phyloP scores from a whole-genome alignment of 1,284 basidiomycete species.

The Rhodofomes roseus region DNA sequence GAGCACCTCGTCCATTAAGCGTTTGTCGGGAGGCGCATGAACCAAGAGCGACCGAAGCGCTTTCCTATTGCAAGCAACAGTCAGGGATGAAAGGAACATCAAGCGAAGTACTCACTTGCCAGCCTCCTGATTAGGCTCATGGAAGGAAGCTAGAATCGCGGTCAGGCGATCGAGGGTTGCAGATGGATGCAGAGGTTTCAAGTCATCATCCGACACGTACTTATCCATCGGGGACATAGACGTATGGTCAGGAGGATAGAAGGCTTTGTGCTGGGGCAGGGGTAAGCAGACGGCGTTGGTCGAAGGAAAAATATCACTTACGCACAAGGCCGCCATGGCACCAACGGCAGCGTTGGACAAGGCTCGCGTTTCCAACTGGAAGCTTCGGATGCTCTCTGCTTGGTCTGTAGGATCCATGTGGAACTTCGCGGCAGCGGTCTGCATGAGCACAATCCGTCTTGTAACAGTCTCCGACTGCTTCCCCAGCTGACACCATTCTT shows the following conservation, averaged over 20 bases:
- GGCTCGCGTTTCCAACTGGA: conserved; percentile 69
- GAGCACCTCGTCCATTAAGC: conserved; percentile 70
- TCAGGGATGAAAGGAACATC: background rate
- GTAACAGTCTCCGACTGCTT: conserved; percentile 72
- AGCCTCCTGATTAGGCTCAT: conserved; percentile 44
- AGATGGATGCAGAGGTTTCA: conserved; percentile 49
- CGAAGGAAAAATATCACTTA: conserved; percentile 36
- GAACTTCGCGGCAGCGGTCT: conserved; percentile 62
- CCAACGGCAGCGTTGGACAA: conserved; percentile 79
- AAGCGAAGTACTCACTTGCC: conserved; percentile 52
- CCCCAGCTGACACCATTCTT: conserved; percentile 92
- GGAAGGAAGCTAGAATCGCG: conserved; percentile 61
- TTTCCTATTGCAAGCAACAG: conserved; percentile 47
- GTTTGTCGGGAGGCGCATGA: conserved; percentile 54
- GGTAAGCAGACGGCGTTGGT: conserved; percentile 8
- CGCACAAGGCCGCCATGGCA: conserved; percentile 83
- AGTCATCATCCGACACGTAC: conserved; percentile 38
- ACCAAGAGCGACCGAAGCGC: conserved; percentile 73
- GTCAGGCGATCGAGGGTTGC: conserved; percentile 61
- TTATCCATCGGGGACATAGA: conserved; percentile 62
- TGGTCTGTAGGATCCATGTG: conserved; percentile 42
- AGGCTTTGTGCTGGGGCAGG: conserved; percentile 60
- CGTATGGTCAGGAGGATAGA: conserved; percentile 59
- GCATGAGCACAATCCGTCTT: conserved; percentile 73
- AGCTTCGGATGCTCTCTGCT: conserved; percentile 59